Conservation (phyloP, 192 early-diverging fungal genomes). For the Diversispora epigaea region DNA sequence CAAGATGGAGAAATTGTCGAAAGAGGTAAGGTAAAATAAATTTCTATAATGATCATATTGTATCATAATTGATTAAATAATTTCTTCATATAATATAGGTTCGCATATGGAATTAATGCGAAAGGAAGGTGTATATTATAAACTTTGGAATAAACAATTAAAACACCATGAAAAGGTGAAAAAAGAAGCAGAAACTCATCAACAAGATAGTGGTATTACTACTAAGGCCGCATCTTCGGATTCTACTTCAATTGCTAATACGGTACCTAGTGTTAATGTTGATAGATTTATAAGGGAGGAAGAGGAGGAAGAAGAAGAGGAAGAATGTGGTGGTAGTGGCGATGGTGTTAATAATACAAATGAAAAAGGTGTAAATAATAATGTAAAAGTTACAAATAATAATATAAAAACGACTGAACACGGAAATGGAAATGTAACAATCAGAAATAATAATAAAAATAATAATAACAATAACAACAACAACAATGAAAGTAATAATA, state of each 20-base stretch:
- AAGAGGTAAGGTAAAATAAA: constrained; percentile 45
- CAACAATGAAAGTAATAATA: too few species aligned
- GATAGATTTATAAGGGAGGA: background rate
- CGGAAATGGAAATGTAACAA: too few species aligned
- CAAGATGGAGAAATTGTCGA: constrained; percentile 72
- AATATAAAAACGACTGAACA: too few species aligned
- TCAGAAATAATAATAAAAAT: too few species aligned
- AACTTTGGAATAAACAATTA: constrained; percentile 70
- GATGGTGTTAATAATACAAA: background rate
- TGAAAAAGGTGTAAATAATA: background rate
- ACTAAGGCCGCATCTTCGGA: background rate
- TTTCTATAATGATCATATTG: constrained; percentile 20
- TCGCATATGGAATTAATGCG: constrained; percentile 60
- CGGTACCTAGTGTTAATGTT: background rate
- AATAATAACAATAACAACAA: background rate
- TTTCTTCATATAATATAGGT: background rate
- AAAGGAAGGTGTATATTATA: constrained; percentile 62
- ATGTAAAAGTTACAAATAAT: background rate
- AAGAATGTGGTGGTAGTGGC: background rate
- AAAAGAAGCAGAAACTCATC: constrained; percentile 7
- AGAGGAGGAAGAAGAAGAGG: background rate
- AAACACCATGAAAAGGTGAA: constrained; percentile 30
- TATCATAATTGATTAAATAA: background rate
- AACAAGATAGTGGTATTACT: background rate
- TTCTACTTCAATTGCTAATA: background rate